Conservation (phyloP, 1,139 yeast genomes). For the Protomyces gravidus region DNA sequence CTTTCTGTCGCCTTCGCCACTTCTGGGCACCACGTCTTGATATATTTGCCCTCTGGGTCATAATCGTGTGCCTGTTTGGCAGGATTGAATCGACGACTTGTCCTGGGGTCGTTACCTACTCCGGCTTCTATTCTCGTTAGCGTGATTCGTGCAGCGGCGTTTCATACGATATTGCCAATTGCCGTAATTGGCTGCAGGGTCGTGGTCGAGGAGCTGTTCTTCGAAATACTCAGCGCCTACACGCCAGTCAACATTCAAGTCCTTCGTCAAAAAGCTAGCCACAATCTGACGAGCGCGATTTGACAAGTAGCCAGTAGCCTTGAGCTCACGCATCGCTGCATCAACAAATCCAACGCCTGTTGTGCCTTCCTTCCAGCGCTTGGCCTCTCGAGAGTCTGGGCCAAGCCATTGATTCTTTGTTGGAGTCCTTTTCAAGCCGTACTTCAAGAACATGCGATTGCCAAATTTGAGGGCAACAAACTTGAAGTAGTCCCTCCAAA, state of each 20-base stretch:
- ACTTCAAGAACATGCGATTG: slow-evolving; percentile 9
- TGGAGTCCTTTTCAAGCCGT: slow-evolving; percentile 15
- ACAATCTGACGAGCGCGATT: slow-evolving; percentile 54
- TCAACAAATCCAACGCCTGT: slow-evolving; percentile 49
- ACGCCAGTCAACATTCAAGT: slow-evolving; percentile 54
- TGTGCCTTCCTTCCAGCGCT: slow-evolving; percentile 37
- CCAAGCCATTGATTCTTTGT: slow-evolving; percentile 14
- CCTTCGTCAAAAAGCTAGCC: slow-evolving; percentile 52
- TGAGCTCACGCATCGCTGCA: slow-evolving; percentile 54
- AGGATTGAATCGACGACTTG: slow-evolving; percentile 55
- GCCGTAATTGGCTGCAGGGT: slow-evolving; percentile 53
- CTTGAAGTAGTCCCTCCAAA: slow-evolving; percentile 28
- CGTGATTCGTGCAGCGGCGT: too few species aligned
- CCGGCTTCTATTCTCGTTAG: slow-evolving; percentile 41
- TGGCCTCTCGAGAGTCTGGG: slow-evolving; percentile 9
- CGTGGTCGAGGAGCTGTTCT: slow-evolving; percentile 51
- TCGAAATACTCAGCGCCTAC: slow-evolving; percentile 53
- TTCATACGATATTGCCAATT: slow-evolving; percentile 49
- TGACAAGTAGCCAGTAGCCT: slow-evolving; percentile 51
- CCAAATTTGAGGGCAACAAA: slow-evolving; percentile 24
- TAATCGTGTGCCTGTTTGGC: slow-evolving; percentile 50
- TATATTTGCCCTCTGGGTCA: slow-evolving; percentile 49
- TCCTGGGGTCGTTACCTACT: slow-evolving; percentile 45
- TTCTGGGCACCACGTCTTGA: slow-evolving; percentile 53
- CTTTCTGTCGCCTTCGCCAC: slow-evolving; percentile 39